Conservation (phyloP, 2,329 filamentous ascomycete genomes). For the Stagonosporopsis tanaceti region DNA sequence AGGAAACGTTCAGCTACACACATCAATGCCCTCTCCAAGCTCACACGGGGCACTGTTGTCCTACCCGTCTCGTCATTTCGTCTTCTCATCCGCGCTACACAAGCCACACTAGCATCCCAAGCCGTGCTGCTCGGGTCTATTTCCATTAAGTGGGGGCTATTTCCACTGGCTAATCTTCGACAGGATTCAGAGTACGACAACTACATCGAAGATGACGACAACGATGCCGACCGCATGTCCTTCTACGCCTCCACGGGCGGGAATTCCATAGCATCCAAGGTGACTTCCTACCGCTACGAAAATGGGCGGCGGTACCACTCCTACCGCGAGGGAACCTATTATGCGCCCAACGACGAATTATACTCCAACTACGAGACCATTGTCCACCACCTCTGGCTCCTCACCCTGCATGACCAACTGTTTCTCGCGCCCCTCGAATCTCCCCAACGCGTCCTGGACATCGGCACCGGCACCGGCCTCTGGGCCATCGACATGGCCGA, state of each 20-base stretch:
- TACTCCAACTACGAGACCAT: conserved; percentile 40
- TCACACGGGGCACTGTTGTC: neutral
- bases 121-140: neutral
- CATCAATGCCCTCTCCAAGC: neutral
- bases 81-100: neutral
- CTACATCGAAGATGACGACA: conserved; percentile 33
- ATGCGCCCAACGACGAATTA: conserved; percentile 46
- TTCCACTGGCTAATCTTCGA: neutral
- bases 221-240: conserved; percentile 37
- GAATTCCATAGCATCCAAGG: conserved; percentile 49
- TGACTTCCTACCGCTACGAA: conserved; percentile 51
- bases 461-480: conserved; percentile 47
- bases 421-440: conserved; percentile 44
- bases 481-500: conserved; percentile 52
- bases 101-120: neutral
- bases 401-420: conserved; percentile 46
- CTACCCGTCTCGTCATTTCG: neutral
- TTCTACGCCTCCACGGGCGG: conserved; percentile 42
- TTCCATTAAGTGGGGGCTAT: neutral
- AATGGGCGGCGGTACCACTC: conserved; percentile 48
- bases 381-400: conserved; percentile 47
- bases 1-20: neutral
- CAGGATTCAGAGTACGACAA: conserved; percentile 38
- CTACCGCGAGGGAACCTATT: conserved; percentile 46
- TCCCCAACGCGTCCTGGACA: conserved; percentile 44